A percentile compares a stretch with the other conserved stretches of the same genome.
Conservation (phyloP, 2,329 filamentous ascomycete species). For the Cercospora nicotianae region DNA sequence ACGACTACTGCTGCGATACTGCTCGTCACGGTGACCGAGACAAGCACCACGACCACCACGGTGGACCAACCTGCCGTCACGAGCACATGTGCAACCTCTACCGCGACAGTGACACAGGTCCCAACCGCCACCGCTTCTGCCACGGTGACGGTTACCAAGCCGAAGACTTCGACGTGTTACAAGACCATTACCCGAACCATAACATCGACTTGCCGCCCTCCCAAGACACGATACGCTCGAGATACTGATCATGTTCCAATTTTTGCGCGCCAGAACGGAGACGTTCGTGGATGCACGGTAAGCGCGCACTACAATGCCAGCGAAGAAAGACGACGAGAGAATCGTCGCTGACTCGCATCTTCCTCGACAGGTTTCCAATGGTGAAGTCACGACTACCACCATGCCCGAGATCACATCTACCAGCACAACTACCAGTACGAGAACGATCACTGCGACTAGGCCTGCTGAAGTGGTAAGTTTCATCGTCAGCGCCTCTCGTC, state of each 20-base stretch:
- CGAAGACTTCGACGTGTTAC: not conserved
- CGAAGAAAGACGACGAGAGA: not conserved
- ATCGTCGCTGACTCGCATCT: not conserved
- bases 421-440: no score
- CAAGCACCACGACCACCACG: not conserved
- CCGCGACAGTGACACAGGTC: not conserved
- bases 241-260: not conserved
- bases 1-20: not conserved
- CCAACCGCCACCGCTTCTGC: not conserved
- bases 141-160: not conserved
- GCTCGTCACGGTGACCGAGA: not conserved
- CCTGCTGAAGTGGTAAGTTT: not conserved
- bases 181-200: not conserved
- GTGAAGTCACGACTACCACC: not conserved
- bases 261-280: not conserved
- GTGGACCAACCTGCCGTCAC: not conserved
- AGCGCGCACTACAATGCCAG: not conserved
- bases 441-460: no score
- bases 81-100: not conserved
- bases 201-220: not conserved
- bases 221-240: not conserved
- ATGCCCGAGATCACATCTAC: no score
- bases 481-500: not conserved
- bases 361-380: not conserved
- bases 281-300: not conserved